Evolutionary conservation across 208 protist genomes (phyloP).

Genomic region (Acanthamoeba castellanii): DNA sequence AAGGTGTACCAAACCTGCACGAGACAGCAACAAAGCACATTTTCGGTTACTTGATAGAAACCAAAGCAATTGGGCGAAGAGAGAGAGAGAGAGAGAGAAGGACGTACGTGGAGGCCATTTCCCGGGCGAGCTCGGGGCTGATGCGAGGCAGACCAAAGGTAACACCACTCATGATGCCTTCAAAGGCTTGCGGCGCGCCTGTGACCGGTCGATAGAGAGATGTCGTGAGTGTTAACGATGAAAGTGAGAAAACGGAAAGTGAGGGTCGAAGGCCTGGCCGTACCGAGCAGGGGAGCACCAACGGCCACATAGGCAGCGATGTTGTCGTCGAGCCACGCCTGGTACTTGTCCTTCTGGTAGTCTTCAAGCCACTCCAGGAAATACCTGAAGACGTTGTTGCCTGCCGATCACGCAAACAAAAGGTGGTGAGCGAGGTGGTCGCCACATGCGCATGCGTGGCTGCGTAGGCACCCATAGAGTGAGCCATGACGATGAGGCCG

Average conservation of each 20-base stretch:
- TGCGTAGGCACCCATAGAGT: not conserved
- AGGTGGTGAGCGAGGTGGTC: not conserved
- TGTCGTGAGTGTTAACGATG: not conserved
- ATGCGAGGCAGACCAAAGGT: slow-evolving; percentile 49
- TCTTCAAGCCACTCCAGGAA: slow-evolving; percentile 32
- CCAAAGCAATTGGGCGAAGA: not conserved
- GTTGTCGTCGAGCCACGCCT: slow-evolving; percentile 25
- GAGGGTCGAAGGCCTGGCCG: not conserved
- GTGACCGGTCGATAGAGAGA: too few relatives aligned
- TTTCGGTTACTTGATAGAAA: not conserved
- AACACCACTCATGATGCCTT: slow-evolving; percentile 48
- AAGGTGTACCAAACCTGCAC: not conserved
- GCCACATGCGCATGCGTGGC: not conserved
- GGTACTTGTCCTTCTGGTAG: slow-evolving; percentile 37
- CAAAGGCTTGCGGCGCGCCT: not conserved
- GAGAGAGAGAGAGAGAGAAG: too few relatives aligned
- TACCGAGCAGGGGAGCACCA: slow-evolving; percentile 44
- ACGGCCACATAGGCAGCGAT: slow-evolving; percentile 43
- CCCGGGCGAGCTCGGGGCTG: not conserved
- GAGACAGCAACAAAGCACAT: not conserved
- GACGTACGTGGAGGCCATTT: slow-evolving; percentile 20
- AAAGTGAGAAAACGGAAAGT: not conserved
- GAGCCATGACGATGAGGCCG: slow-evolving; percentile 42
- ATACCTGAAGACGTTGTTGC: slow-evolving; percentile 57
- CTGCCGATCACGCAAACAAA: not conserved